These are phyloP conservation scores for Spergularia bocconei DNA, from an alignment of 148 eudicot species.

Conservation along the genomic window DNA sequence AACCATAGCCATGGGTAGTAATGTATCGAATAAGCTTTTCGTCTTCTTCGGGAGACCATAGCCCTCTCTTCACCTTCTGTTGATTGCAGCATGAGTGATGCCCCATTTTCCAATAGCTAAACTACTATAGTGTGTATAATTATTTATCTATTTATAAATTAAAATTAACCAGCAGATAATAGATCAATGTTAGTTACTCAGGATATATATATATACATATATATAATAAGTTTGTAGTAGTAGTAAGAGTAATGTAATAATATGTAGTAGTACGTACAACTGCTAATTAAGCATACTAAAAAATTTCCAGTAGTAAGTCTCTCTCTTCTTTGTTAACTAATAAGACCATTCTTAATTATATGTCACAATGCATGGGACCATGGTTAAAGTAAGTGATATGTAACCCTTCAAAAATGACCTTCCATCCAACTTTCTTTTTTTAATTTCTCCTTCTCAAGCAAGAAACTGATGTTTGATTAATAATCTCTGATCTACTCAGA, in stretches of 20 bases:
- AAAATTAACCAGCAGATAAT: not conserved
- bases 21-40: conserved; percentile 81
- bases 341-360: not conserved
- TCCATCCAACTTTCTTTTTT: conserved; percentile 20
- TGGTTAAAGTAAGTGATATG: not conserved
- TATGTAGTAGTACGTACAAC: too few species aligned
- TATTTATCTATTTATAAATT: not conserved
- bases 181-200: too few species aligned
- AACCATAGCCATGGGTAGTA: conserved; percentile 88
- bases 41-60: conserved; percentile 95
- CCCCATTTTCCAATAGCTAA: conserved; percentile 40
- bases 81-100: conserved; percentile 95
- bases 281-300: not conserved
- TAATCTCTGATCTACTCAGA: too few species aligned
- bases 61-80: conserved; percentile 94
- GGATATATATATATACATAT: too few species aligned
- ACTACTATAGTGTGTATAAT: too few species aligned
- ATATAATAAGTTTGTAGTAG: not conserved
- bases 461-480: too few species aligned
- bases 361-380: conserved; percentile 24
- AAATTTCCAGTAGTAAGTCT: conserved; percentile 13
- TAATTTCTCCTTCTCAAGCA: not conserved
- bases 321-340: not conserved
- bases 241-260: too few species aligned
- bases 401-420: conserved; percentile 24